phyloP scores from a whole-genome alignment of 1,284 basidiomycete species.

The Boletus mariae region DNA sequence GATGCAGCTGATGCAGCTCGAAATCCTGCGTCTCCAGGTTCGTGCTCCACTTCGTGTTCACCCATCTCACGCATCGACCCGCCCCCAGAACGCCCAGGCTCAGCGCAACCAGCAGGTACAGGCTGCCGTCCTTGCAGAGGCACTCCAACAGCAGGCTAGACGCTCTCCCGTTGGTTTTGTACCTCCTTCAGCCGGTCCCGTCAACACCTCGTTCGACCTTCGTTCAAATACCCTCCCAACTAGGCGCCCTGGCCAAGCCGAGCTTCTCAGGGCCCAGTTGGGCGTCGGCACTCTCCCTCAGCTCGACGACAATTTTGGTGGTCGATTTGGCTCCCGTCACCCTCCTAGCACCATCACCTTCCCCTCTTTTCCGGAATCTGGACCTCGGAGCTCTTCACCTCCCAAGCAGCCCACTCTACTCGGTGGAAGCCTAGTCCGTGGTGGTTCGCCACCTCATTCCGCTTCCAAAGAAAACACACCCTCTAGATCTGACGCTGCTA shows the following conservation, averaged over 20 bases:
- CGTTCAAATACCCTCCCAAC: slow-evolving; percentile 50
- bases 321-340: slow-evolving; percentile 65
- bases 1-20: slow-evolving; percentile 79
- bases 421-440: slow-evolving; percentile 67
- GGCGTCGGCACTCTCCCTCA: slow-evolving; percentile 34
- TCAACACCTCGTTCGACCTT: slow-evolving; percentile 58
- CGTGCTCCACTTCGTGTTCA: slow-evolving; percentile 20
- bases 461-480: slow-evolving; percentile 35
- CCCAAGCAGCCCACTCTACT: slow-evolving; percentile 64
- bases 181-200: slow-evolving; percentile 70
- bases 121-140: slow-evolving; percentile 50
- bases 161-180: slow-evolving; percentile 48
- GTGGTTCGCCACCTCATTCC: slow-evolving; percentile 44
- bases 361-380: slow-evolving; percentile 38
- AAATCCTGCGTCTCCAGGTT: slow-evolving; percentile 75
- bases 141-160: slow-evolving; percentile 60
- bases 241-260: slow-evolving; percentile 63
- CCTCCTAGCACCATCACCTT: slow-evolving; percentile 41
- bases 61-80: background rate
- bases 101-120: slow-evolving; percentile 43
- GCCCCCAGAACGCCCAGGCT: slow-evolving; percentile 34
- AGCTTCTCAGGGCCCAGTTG: slow-evolving; percentile 58
- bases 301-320: slow-evolving; percentile 57
- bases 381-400: slow-evolving; percentile 42
- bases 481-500: slow-evolving; percentile 72